Evolutionary conservation across 257 asterid genomes (phyloP), one percentile per base, ranked within the genome.

Genomic region (Solanum habrochaites): DNA sequence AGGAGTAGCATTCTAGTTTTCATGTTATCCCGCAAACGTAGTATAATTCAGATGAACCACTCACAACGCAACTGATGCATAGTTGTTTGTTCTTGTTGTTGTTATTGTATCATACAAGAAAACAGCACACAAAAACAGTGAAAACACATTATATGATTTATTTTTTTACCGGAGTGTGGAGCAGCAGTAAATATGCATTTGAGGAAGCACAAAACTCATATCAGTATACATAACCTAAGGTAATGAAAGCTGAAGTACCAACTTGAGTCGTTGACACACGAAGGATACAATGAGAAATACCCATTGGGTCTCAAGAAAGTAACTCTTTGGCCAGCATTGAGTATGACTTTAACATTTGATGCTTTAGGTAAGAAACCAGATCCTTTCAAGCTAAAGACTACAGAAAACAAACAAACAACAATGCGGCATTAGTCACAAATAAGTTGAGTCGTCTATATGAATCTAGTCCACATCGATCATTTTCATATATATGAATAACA

Each of bases 211-310:
- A 74, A 77, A 43, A 43, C 8, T 25, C 25, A 4, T 77, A 43
- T 25, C 5, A 43, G 14, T 15, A 15, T 12, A 77, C 16, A 25
- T 77, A n/a, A n/a, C 2, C 23, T 40, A n/a, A 74, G 56, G 1
- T 74, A 74, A 25, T 23, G 56, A 74, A 74, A 75, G 27, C 12
- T 75, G 23, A 40, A 75, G 83, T 6, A 40, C 60, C 5, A 10
- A 75, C 71, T 85, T 25, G 62, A 70, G 1, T 42, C 64, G 23
- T 69, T 7, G 39, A 29, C 12, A 2, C 12, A 70, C 45, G 83
- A 42, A 93, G 98, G 98, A 97, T 97, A 97, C 99, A 97, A 97
- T 49, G 99, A 93, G 88, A 95, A 97, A 93, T 95, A 97, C 93
- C 98, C 99, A 90, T 97, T 98, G 31, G 97, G 96, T 91, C 92